Percentiles rank a stretch among this genome's conserved stretches.
phyloP scores from a whole-genome alignment of 1,139 yeast species.

The Suhomyces yuchorum region DNA sequence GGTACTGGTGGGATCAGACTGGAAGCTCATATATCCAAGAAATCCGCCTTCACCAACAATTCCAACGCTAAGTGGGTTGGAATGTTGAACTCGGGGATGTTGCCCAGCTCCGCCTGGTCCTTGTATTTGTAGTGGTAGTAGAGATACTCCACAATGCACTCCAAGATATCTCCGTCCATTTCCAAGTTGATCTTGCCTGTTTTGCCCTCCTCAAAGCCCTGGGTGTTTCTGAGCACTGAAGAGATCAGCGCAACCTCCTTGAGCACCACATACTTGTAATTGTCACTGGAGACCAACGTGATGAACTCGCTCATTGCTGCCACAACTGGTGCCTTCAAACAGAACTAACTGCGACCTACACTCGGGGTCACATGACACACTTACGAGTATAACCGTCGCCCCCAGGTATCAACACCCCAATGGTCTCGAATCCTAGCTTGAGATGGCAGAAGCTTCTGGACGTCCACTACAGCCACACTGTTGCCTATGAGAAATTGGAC shows the following conservation, averaged over 20 bases:
- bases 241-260: slow-evolving; percentile 84
- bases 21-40: slow-evolving; percentile 61
- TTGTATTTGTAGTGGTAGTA: slow-evolving; percentile 74
- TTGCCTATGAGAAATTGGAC: slow-evolving; percentile 42
- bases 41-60: slow-evolving; percentile 88
- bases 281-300: slow-evolving; percentile 76
- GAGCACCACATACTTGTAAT: slow-evolving; percentile 61
- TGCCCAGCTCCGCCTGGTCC: slow-evolving; percentile 55
- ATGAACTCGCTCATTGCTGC: slow-evolving; percentile 38
- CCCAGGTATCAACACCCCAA: background rate
- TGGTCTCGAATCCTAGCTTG: slow-evolving; percentile 44
- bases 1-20: no score
- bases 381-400: background rate
- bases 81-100: slow-evolving; percentile 81
- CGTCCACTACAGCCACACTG: slow-evolving; percentile 57
- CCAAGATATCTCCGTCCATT: slow-evolving; percentile 72
- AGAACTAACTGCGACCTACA: background rate
- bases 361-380: background rate
- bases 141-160: slow-evolving; percentile 83
- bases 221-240: slow-evolving; percentile 73
- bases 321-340: background rate
- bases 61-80: slow-evolving; percentile 96
- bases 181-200: slow-evolving; percentile 56
- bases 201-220: slow-evolving; percentile 58
- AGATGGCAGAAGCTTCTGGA: slow-evolving; percentile 67